Base-by-base conservation (phyloP, 2,329 filamentous ascomycete genomes). In the Nannizzia gypsea region DNA sequence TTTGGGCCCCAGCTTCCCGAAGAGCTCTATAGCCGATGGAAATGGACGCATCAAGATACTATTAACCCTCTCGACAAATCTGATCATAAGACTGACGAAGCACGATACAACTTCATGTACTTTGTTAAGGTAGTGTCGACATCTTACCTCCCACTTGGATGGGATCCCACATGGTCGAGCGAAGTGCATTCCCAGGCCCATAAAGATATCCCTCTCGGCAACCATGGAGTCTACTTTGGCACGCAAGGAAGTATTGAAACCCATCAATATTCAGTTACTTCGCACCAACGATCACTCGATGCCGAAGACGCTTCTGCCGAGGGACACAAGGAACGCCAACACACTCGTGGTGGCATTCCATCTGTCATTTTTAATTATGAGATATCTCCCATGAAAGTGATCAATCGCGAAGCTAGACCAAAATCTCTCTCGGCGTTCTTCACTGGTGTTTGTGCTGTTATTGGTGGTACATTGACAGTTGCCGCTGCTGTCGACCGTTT, bases 361-460 rank as follows among this genome's bases (percentile, higher is more conserved):
- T 93, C 93, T 48, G 91, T 99, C 13, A 99, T 99, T 79, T 97
- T 99, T 78, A 95, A 90, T 65, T 99, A 99, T 68, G 93, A 99
- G 68, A 99, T 99, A 73, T 97, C 92, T 1, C 93, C 93, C 3
- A 99, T 99, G 93, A 99, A 97, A 78, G 92, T 99, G 63, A 88
- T 99, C 76, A 99, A 99, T 78, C 87, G 91, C 59, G 95, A 99
- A 77, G 87, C 89, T 66, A 84, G 89, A 54, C 80, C 86, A 62
- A 97, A 97, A 80, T 88, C 87, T 3, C 95, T 99, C 72, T 84
- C 89, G 0, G 89, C 89, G 17, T 99, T 99, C 79, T 75, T 99
- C 61, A 92, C 93, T 0, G 93, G 93, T 55, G 83, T 99, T 20
- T 99, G 93, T 73, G 92, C 92, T 40, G 88, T 97, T 63, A 86